Evolutionary conservation across 306 rosid species (phyloP).

Genomic region (Arachis hypogaea): DNA sequence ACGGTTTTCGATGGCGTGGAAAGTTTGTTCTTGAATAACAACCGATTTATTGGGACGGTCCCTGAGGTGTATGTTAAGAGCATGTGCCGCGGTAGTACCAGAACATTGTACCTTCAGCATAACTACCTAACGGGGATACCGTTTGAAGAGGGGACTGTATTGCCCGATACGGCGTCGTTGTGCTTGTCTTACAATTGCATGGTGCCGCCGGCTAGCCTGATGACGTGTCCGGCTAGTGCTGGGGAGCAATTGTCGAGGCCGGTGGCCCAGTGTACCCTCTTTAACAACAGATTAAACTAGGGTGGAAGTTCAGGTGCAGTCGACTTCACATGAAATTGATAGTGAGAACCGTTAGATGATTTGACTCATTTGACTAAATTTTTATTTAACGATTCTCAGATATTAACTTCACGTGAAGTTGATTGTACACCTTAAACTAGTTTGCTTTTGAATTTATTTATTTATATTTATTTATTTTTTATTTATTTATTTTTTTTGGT

Average conservation of each 20-base stretch:
- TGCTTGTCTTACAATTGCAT: conserved; percentile 77
- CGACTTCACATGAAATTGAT: too few relatives aligned
- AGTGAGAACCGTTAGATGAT: too few relatives aligned
- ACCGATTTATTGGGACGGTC: conserved; percentile 59
- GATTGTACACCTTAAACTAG: too few relatives aligned
- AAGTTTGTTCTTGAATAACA: conserved; percentile 68
- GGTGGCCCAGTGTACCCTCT: conserved; percentile 54
- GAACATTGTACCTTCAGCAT: conserved; percentile 73
- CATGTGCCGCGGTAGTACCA: conserved; percentile 61
- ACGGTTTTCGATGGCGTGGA: conserved; percentile 59
- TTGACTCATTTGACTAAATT: too few relatives aligned
- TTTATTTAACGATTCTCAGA: too few relatives aligned
- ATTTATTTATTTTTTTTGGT: too few relatives aligned
- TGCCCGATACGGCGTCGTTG: conserved; percentile 70
- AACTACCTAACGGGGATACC: conserved; percentile 58
- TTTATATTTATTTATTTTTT: too few relatives aligned
- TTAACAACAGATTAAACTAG: neutral
- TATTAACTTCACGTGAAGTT: too few relatives aligned
- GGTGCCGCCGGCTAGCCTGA: conserved; percentile 51
- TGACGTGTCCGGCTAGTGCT: conserved; percentile 60
- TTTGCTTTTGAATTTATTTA: too few relatives aligned
- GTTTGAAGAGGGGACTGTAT: conserved; percentile 23
- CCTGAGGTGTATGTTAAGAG: conserved; percentile 68
- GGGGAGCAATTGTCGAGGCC: conserved; percentile 62
- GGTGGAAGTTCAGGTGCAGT: too few relatives aligned